Conservation (phyloP, 2,329 filamentous ascomycete genomes). For the Diaporthe humulicola region DNA sequence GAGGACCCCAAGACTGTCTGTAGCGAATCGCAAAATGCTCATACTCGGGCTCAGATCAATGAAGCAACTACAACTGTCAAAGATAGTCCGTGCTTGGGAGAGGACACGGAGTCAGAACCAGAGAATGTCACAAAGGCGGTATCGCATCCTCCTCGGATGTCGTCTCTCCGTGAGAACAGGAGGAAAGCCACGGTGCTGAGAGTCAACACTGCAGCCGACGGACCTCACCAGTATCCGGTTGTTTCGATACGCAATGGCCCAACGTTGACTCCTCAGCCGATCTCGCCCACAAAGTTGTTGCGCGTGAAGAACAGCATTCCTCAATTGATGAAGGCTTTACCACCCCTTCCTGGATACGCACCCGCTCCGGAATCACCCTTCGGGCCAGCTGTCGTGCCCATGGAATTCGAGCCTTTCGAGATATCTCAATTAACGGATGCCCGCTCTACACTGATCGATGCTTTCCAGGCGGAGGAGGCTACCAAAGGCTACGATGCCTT, state of each 20-base stretch:
- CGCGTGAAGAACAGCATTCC: slow-evolving; percentile 64
- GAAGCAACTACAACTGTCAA: background rate
- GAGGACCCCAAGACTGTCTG: background rate
- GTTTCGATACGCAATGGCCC: slow-evolving; percentile 41
- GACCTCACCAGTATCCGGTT: slow-evolving; percentile 35
- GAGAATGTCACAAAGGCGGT: background rate
- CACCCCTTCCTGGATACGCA: slow-evolving; percentile 54
- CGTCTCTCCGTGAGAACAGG: slow-evolving; percentile 34
- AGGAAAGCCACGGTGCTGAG: slow-evolving; percentile 26
- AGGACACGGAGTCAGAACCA: background rate
- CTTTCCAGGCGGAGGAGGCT: slow-evolving; percentile 2
- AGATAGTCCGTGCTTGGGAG: background rate
- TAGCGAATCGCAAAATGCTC: background rate
- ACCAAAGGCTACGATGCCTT: slow-evolving; percentile 31
- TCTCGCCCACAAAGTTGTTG: slow-evolving; percentile 60
- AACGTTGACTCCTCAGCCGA: slow-evolving; percentile 62
- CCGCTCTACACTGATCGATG: slow-evolving; percentile 32
- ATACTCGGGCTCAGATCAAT: background rate
- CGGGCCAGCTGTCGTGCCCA: slow-evolving; percentile 28
- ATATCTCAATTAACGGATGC: slow-evolving; percentile 38
- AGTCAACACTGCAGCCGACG: slow-evolving; percentile 23
- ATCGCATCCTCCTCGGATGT: slow-evolving; percentile 33
- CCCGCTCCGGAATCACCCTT: slow-evolving; percentile 33
- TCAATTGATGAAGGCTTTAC: slow-evolving; percentile 66
- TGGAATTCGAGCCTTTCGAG: slow-evolving; percentile 37